Percentiles rank a stretch among this genome's conserved stretches.
Conservation (phyloP, 2,329 filamentous ascomycete species). For the Penicillium aurantiogriseum region DNA sequence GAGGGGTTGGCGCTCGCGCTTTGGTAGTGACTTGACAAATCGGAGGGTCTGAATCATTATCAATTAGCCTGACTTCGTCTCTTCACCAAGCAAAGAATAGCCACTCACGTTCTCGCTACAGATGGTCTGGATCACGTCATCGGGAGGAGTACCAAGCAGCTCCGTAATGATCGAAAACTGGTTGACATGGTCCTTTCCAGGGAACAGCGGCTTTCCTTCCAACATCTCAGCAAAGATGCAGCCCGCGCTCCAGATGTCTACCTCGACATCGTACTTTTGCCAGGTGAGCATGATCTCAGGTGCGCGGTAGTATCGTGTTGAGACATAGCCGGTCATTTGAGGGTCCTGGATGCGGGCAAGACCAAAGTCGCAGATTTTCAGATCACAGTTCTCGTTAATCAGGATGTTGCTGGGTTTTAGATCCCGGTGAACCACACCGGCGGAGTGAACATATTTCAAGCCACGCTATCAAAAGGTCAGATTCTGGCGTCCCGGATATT, state of each 20-base stretch:
- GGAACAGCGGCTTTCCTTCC: conserved; percentile 96
- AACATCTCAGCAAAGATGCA: conserved; percentile 99
- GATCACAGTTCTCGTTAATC: conserved; percentile 98
- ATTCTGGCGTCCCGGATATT: background rate
- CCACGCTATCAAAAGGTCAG: conserved; percentile 65
- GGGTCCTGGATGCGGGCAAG: conserved; percentile 96
- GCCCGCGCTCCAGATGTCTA: conserved; percentile 98
- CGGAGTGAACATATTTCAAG: conserved; percentile 98
- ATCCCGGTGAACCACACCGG: conserved; percentile 95
- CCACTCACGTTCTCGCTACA: conserved; percentile 87
- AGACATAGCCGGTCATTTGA: conserved; percentile 99
- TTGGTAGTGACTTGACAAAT: conserved; percentile 96
- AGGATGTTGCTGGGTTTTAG: conserved; percentile 98
- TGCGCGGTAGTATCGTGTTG: conserved; percentile 96
- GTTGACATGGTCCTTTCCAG: conserved; percentile 98
- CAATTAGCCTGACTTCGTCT: conserved; percentile 25
- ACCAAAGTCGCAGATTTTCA: conserved; percentile 99
- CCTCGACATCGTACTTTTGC: conserved; percentile 99
- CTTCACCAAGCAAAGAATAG: background rate
- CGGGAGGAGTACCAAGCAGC: conserved; percentile 88
- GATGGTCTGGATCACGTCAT: conserved; percentile 98
- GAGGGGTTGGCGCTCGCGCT: conserved; percentile 85
- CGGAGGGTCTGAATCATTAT: conserved; percentile 69
- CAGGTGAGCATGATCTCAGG: conserved; percentile 99
- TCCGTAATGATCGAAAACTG: conserved; percentile 99